Conservation (phyloP, 345 rosid species). For the Citrus hindsii region DNA sequence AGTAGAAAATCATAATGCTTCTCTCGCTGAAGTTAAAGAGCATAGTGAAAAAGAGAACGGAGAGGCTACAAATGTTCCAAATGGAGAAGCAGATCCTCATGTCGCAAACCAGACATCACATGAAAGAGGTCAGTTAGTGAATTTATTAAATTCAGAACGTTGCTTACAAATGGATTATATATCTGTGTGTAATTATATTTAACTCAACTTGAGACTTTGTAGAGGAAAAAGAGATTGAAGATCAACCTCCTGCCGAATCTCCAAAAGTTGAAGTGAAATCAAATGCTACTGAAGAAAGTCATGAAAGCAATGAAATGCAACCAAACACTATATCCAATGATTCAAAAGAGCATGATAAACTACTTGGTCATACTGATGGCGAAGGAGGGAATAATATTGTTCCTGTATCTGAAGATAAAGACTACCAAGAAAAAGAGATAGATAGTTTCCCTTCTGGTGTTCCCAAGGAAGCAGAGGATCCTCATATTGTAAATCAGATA, state of each 20-base stretch:
- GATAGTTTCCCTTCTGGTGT: neutral
- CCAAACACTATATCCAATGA: slow-evolving; percentile 1
- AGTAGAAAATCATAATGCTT: slow-evolving; percentile 20
- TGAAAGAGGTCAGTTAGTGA: slow-evolving; percentile 20
- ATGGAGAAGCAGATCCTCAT: slow-evolving; percentile 2
- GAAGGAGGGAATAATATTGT: slow-evolving; percentile 18
- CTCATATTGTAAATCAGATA: slow-evolving; percentile 1
- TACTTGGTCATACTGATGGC: slow-evolving; percentile 6
- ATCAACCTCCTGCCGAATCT: neutral
- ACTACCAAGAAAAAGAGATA: slow-evolving; percentile 15
- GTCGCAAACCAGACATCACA: slow-evolving; percentile 1
- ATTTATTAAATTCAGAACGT: neutral
- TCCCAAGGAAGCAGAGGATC: slow-evolving; percentile 1
- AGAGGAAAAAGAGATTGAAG: neutral
- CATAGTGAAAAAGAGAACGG: slow-evolving; percentile 10
- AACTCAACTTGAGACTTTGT: neutral
- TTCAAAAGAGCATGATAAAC: slow-evolving; percentile 12
- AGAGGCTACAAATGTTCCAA: slow-evolving; percentile 9
- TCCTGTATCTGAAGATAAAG: slow-evolving; percentile 9
- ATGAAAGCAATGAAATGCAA: slow-evolving; percentile 8
- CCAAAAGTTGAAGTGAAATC: neutral
- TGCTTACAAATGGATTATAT: neutral
- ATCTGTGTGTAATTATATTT: neutral
- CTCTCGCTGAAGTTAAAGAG: slow-evolving; percentile 10
- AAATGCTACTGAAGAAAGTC: slow-evolving; percentile 11